Evolutionary conservation across 306 rosid genomes (phyloP).

Genomic region (Rosa lucieae): DNA sequence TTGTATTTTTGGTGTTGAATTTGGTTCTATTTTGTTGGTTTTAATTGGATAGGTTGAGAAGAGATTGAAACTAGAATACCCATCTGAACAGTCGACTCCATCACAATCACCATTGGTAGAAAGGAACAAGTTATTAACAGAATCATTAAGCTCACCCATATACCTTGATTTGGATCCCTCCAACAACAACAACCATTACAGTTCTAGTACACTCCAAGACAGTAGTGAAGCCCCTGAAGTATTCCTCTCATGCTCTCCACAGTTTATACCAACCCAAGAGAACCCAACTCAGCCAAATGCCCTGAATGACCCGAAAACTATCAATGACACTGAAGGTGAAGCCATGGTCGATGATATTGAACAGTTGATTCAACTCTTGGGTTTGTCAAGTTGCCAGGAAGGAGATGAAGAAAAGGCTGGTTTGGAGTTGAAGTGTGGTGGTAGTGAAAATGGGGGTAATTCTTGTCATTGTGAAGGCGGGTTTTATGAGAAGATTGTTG

Average conservation of each 20-base stretch:
- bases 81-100: constrained; percentile 7
- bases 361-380: constrained; percentile 53
- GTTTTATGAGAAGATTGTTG: constrained; percentile 75
- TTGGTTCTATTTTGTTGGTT: background rate
- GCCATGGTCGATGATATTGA: constrained; percentile 46
- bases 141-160: constrained; percentile 57
- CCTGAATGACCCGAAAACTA: constrained; percentile 12
- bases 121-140: constrained; percentile 12
- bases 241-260: constrained; percentile 60
- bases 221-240: constrained; percentile 60
- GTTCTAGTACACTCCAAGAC: constrained; percentile 25
- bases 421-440: constrained; percentile 16
- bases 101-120: constrained; percentile 20
- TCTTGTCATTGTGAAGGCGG: constrained; percentile 80
- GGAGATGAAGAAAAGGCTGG: constrained; percentile 19
- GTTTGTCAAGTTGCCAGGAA: constrained; percentile 37
- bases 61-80: constrained; percentile 61
- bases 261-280: constrained; percentile 37
- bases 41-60: constrained; percentile 61
- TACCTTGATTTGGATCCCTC: constrained; percentile 46
- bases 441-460: constrained; percentile 30
- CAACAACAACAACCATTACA: constrained; percentile 1
- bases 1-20: background rate
- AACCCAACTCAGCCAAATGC: constrained; percentile 24
- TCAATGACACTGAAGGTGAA: constrained; percentile 20